A percentile compares a stretch with the other conserved stretches of the same genome.
phyloP scores from a whole-genome alignment of 2,329 filamentous ascomycete genomes.

The Penicillium crustosum region DNA sequence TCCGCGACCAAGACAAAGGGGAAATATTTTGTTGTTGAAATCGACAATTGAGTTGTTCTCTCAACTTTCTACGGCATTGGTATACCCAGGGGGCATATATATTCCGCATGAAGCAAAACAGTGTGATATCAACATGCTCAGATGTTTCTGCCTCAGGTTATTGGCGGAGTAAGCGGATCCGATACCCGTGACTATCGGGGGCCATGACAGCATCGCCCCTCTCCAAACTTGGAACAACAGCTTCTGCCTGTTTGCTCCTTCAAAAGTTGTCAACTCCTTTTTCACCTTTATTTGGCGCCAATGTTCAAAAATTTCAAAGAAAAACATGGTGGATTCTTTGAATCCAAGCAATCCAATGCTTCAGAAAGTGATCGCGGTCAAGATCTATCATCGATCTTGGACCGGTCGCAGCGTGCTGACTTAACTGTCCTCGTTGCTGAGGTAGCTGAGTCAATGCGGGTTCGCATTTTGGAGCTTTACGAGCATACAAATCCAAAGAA shows the following conservation, averaged over 20 bases:
- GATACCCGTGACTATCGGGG: not conserved
- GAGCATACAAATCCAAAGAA: constrained; percentile 23
- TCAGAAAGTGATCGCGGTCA: constrained; percentile 31
- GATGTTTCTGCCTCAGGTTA: constrained; percentile 5
- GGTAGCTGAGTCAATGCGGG: constrained; percentile 44
- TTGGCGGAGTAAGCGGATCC: constrained; percentile 5
- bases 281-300: not conserved
- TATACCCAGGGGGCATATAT: not conserved
- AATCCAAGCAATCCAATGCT: constrained; percentile 27
- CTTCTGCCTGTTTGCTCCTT: not conserved
- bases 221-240: not conserved
- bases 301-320: constrained; percentile 39
- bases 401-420: constrained; percentile 44
- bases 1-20: constrained; percentile 66
- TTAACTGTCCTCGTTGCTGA: constrained; percentile 44
- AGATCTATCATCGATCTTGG: constrained; percentile 45
- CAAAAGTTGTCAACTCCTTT: not conserved
- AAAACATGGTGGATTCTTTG: constrained; percentile 32
- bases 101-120: not conserved
- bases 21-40: constrained; percentile 74
- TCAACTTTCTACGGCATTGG: not conserved
- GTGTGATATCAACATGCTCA: not conserved
- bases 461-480: constrained; percentile 40
- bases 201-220: constrained; percentile 13
- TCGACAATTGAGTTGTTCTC: constrained; percentile 16